A percentile compares a stretch with the other conserved stretches of the same genome.
These are phyloP conservation scores for Colletotrichum nymphaeae DNA, from an alignment of 2,329 filamentous ascomycete genomes.

Conservation along the genomic window DNA sequence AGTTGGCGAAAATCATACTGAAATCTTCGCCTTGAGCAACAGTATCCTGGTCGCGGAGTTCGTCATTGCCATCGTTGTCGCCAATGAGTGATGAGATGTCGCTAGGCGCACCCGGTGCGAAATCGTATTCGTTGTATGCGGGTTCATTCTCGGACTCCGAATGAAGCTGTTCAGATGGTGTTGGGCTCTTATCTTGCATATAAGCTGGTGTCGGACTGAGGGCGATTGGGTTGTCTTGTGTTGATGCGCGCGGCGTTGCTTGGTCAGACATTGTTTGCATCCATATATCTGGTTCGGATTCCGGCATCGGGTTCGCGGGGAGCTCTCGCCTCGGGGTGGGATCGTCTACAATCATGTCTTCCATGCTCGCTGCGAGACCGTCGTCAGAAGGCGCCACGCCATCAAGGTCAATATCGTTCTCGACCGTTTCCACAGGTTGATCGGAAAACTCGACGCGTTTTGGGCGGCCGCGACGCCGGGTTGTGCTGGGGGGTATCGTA, in stretches of 20 bases:
- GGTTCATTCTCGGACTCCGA: conserved; percentile 28
- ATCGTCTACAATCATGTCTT: conserved; percentile 46
- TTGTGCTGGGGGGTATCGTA: conserved; percentile 2
- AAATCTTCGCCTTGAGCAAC: conserved; percentile 65
- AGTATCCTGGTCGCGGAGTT: conserved; percentile 50
- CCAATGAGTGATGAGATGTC: conserved; percentile 28
- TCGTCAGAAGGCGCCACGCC: conserved; percentile 21
- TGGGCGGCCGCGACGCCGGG: conserved; percentile 18
- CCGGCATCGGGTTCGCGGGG: conserved; percentile 24
- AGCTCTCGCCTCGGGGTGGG: conserved; percentile 38
- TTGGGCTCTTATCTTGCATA: conserved; percentile 23
- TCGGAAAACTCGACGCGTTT: conserved; percentile 30
- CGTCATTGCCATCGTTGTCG: conserved; percentile 37
- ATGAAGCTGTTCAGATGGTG: conserved; percentile 19
- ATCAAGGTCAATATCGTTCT: conserved; percentile 25
- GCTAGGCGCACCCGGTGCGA: conserved; percentile 26
- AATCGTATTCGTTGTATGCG: conserved; percentile 27
- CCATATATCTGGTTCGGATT: conserved; percentile 59
- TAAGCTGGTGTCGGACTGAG: conserved; percentile 9
- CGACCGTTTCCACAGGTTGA: conserved; percentile 39
- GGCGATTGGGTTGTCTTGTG: conserved; percentile 1
- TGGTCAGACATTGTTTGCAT: conserved; percentile 54
- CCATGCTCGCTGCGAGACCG: conserved; percentile 38
- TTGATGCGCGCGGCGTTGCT: conserved; percentile 46
- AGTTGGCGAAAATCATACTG: conserved; percentile 69